These are phyloP conservation scores for Globomyces sp. DNA, from an alignment of 371 early-diverging fungal species.

Conservation along the genomic window DNA sequence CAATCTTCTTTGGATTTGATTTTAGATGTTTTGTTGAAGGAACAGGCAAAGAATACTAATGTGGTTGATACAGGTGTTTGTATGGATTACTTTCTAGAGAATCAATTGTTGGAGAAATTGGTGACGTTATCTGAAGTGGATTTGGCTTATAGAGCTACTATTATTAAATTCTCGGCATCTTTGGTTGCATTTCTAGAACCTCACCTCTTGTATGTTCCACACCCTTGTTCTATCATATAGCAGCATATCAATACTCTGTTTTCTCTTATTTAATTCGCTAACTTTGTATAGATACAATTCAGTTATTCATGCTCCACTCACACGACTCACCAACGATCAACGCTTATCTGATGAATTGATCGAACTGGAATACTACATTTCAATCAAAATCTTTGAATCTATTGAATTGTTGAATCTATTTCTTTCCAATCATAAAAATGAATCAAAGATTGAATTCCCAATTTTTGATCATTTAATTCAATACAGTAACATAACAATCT, in stretches of 20 bases:
- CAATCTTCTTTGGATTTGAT: conserved; percentile 61
- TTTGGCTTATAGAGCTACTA: conserved; percentile 78
- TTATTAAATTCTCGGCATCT: conserved; percentile 74
- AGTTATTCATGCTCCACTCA: conserved; percentile 14
- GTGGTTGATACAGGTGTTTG: conserved; percentile 64
- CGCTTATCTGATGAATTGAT: conserved; percentile 71
- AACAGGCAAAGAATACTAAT: conserved; percentile 57
- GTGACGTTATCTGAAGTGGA: conserved; percentile 79
- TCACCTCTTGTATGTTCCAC: conserved; percentile 78
- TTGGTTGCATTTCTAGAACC: conserved; percentile 85
- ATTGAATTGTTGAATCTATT: conserved; percentile 87
- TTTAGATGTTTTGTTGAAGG: conserved; percentile 88
- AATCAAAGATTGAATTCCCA: conserved; percentile 71
- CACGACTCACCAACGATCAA: conserved; percentile 66
- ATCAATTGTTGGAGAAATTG: conserved; percentile 73
- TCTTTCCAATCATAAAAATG: conserved; percentile 23
- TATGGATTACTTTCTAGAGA: conserved; percentile 88
- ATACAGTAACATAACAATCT: conserved; percentile 83
- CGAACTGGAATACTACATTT: conserved; percentile 71
- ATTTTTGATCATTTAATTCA: conserved; percentile 76
- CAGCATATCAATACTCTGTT: no score
- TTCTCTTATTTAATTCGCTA: no score
- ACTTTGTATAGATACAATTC: not conserved
- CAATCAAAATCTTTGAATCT: conserved; percentile 86
- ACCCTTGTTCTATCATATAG: conserved; percentile 52